Evolutionary conservation across 108 stramenopile genomes (phyloP).

Genomic region (Cyclotella cryptica): DNA sequence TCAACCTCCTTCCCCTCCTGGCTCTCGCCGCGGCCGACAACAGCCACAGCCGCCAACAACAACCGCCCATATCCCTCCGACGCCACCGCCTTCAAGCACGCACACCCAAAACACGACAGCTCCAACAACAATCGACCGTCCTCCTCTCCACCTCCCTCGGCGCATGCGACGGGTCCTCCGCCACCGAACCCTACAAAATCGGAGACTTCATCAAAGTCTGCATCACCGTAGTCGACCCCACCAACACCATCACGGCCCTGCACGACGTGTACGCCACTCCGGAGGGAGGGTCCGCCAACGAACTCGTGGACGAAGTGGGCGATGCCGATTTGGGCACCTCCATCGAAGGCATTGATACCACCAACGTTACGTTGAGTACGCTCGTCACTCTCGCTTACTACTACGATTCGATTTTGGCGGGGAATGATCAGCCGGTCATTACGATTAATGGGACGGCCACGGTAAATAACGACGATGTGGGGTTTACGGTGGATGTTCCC

Average conservation of each 20-base stretch:
- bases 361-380: conserved; percentile 11
- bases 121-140: not conserved
- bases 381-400: conserved; percentile 10
- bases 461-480: not conserved
- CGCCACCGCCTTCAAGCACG: not conserved
- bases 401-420: conserved; percentile 7
- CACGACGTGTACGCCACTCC: not conserved
- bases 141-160: conserved; percentile 6
- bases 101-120: not conserved
- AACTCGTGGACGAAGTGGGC: not conserved
- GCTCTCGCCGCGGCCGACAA: not conserved
- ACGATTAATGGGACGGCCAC: conserved; percentile 5
- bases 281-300: not conserved
- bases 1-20: not conserved
- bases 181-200: conserved; percentile 7
- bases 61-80: not conserved
- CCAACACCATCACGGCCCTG: not conserved
- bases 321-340: conserved; percentile 7
- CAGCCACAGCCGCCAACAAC: too few species aligned
- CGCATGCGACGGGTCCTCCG: not conserved
- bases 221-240: not conserved
- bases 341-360: conserved; percentile 2
- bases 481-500: conserved; percentile 6
- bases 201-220: conserved; percentile 6
- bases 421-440: not conserved